Conservation (phyloP, 441 rosid species). For the Erodium texanum region DNA sequence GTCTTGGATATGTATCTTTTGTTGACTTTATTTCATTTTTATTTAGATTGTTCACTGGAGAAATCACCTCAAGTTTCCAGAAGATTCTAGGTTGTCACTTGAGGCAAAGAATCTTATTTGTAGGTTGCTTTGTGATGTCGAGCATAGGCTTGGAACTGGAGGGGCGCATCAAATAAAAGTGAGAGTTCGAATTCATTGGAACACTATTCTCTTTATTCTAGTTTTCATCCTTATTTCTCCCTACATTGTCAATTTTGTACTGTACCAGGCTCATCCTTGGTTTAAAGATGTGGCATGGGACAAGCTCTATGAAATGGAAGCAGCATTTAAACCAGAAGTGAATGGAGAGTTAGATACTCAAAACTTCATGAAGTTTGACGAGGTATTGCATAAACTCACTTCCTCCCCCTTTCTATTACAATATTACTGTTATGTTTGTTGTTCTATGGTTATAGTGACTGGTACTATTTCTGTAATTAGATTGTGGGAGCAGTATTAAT, state of each 20-base stretch:
- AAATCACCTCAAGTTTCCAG: slow-evolving; percentile 81
- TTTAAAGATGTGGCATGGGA: slow-evolving; percentile 78
- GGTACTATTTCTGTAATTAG: not conserved
- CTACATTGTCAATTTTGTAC: slow-evolving; percentile 20
- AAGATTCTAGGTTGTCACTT: slow-evolving; percentile 54
- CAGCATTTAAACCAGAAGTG: slow-evolving; percentile 92
- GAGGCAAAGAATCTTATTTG: slow-evolving; percentile 88
- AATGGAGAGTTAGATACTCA: slow-evolving; percentile 90
- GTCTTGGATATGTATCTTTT: slow-evolving; percentile 1
- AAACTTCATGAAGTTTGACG: slow-evolving; percentile 97
- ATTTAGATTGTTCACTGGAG: slow-evolving; percentile 87
- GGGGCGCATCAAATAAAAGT: slow-evolving; percentile 89
- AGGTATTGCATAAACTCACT: slow-evolving; percentile 39
- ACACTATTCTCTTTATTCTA: slow-evolving; percentile 6
- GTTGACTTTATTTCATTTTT: slow-evolving; percentile 10
- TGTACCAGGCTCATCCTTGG: slow-evolving; percentile 88
- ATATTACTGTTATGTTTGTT: not conserved
- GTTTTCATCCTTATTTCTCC: slow-evolving; percentile 11
- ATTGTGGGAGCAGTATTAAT: not conserved
- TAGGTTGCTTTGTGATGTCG: slow-evolving; percentile 82
- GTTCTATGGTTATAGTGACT: not conserved
- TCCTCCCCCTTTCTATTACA: slow-evolving; percentile 1
- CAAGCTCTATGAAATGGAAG: slow-evolving; percentile 83
- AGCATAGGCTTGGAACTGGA: slow-evolving; percentile 80
- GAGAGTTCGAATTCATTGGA: slow-evolving; percentile 23